Percentiles rank a stretch among this genome's conserved stretches.
These are phyloP conservation scores for Pseudogymnoascus verrucosus DNA, from an alignment of 2,329 filamentous ascomycete genomes.

Conservation along the genomic window DNA sequence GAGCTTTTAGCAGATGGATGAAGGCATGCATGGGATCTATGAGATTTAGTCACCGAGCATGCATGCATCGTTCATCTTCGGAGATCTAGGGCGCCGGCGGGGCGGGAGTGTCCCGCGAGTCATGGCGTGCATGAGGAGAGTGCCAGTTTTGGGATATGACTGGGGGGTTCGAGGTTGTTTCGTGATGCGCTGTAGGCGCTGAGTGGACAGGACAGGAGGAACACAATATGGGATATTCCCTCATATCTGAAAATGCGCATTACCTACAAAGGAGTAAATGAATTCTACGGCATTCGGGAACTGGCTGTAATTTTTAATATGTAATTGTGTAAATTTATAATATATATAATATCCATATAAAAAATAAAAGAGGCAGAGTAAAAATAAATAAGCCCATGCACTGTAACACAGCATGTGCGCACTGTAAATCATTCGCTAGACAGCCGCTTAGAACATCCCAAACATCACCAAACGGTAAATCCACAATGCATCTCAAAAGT, in stretches of 20 bases:
- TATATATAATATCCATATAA: not conserved
- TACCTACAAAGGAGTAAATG: not conserved
- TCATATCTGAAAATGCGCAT: not conserved
- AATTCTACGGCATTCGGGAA: not conserved
- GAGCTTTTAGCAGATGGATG: not conserved
- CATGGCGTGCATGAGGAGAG: not conserved
- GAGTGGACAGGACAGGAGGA: not conserved
- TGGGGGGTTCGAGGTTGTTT: not conserved
- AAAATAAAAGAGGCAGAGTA: not conserved
- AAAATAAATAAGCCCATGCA: not conserved
- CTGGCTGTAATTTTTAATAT: not conserved
- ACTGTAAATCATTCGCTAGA: not conserved
- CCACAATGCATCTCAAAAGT: not conserved
- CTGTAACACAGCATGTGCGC: not conserved
- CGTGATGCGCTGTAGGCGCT: not conserved
- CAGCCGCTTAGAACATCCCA: not conserved
- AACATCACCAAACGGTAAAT: not conserved
- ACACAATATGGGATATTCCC: not conserved
- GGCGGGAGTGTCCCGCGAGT: not conserved
- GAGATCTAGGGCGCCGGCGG: not conserved
- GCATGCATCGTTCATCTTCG: slow-evolving; percentile 1
- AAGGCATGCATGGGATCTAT: not conserved
- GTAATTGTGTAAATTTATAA: not conserved
- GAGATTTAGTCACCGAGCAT: not conserved
- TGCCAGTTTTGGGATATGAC: not conserved